phyloP scores from a whole-genome alignment of 2,329 filamentous ascomycete genomes.

The Nannizziopsis arthrosporioides region DNA sequence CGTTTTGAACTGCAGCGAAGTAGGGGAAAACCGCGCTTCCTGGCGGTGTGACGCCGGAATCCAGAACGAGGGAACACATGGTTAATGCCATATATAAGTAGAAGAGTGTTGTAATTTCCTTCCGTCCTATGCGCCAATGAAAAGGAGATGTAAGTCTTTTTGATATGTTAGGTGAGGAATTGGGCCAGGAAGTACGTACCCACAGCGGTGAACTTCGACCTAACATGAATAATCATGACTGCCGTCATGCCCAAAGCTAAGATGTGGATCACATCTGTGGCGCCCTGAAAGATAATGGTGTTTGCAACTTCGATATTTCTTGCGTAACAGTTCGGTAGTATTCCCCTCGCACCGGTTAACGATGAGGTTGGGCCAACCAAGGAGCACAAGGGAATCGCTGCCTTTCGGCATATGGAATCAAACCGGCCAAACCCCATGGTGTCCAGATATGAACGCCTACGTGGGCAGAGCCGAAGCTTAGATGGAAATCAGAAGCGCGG shows the following conservation, averaged over 20 bases:
- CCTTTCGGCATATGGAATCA: slow-evolving; percentile 69
- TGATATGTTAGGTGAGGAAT: too few species aligned
- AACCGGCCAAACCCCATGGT: slow-evolving; percentile 90
- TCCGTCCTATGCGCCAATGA: slow-evolving; percentile 41
- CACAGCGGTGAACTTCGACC: slow-evolving; percentile 96
- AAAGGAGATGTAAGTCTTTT: slow-evolving; percentile 5
- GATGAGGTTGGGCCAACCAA: slow-evolving; percentile 57
- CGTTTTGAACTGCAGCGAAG: slow-evolving; percentile 79
- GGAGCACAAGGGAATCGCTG: slow-evolving; percentile 75
- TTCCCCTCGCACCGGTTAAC: slow-evolving; percentile 59
- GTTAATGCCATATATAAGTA: slow-evolving; percentile 91
- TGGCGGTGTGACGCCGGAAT: slow-evolving; percentile 82
- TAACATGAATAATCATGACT: slow-evolving; percentile 93
- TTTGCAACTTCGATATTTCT: slow-evolving; percentile 93
- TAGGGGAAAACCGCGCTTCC: slow-evolving; percentile 73
- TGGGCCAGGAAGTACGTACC: slow-evolving; percentile 44
- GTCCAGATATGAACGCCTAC: slow-evolving; percentile 17
- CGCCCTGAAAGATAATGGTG: slow-evolving; percentile 95
- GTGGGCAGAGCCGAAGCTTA: slow-evolving; percentile 11
- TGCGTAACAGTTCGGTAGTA: slow-evolving; percentile 84
- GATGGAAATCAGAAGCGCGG: slow-evolving; percentile 9
- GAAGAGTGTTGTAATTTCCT: slow-evolving; percentile 79
- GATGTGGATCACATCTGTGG: slow-evolving; percentile 85
- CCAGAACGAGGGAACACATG: slow-evolving; percentile 76
- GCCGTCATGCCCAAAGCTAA: slow-evolving; percentile 81